Base-by-base conservation (phyloP, 768 basidiomycete species). In the Dentipellis sp. region DNA sequence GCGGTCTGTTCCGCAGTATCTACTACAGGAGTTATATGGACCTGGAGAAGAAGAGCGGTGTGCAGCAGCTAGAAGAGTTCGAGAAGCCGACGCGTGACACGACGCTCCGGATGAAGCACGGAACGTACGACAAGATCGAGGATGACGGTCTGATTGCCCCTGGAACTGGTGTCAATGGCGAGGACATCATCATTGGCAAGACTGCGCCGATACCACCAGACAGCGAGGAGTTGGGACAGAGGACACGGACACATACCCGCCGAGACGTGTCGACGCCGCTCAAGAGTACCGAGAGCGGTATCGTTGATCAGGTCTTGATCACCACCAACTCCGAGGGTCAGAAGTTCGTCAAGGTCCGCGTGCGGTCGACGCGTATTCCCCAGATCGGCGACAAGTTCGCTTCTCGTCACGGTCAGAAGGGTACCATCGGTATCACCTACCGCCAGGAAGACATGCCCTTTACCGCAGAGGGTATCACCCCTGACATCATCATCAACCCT, bases 381-480 rank as follows among this genome's bases (percentile, higher is more conserved):
- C 95, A 99, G 69, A 97, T 88, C 54, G 97, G 97, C 40, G 97
- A 99, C 78, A 99, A 99, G 73, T 99, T 99, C 62, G 97, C 97
- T 1, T 99, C 97, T 49, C 90, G 97, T 66, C 97, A 99, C 67
- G 97, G 97, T 65, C 97, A 99, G 74, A 99, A 99, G 76, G 97
- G 97, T 71, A 99, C 97, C 10, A 95, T 98, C 60, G 97, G 97
- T 72, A 97, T 99, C 71, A 97, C 95, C 0, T 99, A 99, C 68
- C 91, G 97, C 52, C 97, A 98, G 70, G 97, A 99, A 70, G 97
- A 99, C 68, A 98, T 99, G 97, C 97, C 97, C 34, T 99, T 98
- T 75, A 95, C 94, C 2, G 84, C 86, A 2, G 94, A 98, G 67
- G 97, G 97, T 57, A 92, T 97, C 64, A 91, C 91, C 1, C 97